Percentiles rank a stretch among this genome's conserved stretches.
These are phyloP conservation scores for Aspergillus transmontanensis DNA, from an alignment of 2,329 filamentous ascomycete species.

Conservation along the genomic window DNA sequence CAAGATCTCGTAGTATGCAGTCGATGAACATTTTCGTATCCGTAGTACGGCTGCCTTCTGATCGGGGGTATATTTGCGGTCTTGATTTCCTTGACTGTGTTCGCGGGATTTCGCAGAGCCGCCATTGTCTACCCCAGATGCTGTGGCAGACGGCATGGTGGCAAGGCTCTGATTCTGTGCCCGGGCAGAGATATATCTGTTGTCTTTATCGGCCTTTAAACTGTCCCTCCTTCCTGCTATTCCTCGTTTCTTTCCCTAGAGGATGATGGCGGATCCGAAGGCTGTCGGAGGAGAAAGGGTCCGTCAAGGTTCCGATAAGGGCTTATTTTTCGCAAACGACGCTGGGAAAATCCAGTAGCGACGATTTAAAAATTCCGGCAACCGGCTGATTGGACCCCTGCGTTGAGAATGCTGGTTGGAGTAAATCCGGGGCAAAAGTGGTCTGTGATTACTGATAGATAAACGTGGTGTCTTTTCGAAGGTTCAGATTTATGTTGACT, in stretches of 20 bases:
- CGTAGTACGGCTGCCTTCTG: conserved; percentile 90
- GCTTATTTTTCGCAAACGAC: background rate
- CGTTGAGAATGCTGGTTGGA: conserved; percentile 2
- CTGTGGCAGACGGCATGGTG: conserved; percentile 46
- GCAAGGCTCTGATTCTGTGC: background rate
- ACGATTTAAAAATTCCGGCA: background rate
- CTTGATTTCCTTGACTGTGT: conserved; percentile 54
- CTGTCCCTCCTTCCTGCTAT: background rate
- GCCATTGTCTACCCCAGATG: conserved; percentile 51
- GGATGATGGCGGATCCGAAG: background rate
- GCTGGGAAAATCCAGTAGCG: conserved; percentile 1
- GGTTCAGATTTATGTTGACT: conserved; percentile 15
- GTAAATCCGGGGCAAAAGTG: conserved; percentile 15
- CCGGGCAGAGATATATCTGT: background rate
- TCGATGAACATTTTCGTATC: conserved; percentile 79
- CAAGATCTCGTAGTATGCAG: conserved; percentile 95
- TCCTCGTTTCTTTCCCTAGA: background rate
- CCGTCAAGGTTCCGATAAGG: conserved; percentile 1
- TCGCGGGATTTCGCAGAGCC: conserved; percentile 48
- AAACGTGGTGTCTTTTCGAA: conserved; percentile 31
- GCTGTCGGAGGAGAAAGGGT: background rate
- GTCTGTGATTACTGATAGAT: conserved; percentile 24
- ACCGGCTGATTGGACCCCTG: conserved; percentile 3
- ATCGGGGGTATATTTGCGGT: conserved; percentile 74
- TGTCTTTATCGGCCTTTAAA: background rate